phyloP scores from a whole-genome alignment of 208 protist species.

The Wallacemonas sp. region DNA sequence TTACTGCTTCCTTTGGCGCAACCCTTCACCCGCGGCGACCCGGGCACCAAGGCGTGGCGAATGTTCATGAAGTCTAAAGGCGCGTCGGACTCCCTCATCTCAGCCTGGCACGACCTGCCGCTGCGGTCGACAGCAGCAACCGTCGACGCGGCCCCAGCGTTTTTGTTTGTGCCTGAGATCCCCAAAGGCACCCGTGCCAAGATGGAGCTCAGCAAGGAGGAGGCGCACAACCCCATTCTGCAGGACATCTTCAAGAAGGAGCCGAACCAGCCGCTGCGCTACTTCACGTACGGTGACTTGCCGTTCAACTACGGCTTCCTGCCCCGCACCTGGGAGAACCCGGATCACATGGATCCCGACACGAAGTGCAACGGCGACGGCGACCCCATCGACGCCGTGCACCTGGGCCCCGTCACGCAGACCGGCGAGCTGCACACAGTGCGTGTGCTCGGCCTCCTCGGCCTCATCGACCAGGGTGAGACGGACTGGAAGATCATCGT shows the following conservation, averaged over 20 bases:
- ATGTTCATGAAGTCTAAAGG: slow-evolving; percentile 40
- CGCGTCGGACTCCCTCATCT: slow-evolving; percentile 18
- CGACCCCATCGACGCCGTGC: slow-evolving; percentile 91
- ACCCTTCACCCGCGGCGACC: slow-evolving; percentile 18
- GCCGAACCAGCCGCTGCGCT: slow-evolving; percentile 66
- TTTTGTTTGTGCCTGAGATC: slow-evolving; percentile 88
- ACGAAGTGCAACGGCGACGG: slow-evolving; percentile 81
- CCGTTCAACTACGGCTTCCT: slow-evolving; percentile 96
- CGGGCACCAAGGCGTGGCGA: slow-evolving; percentile 57
- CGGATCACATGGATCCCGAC: slow-evolving; percentile 31
- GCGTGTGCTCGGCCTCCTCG: slow-evolving; percentile 86
- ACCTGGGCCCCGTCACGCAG: slow-evolving; percentile 47
- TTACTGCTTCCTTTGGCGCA: slow-evolving; percentile 18
- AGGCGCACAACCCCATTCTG: slow-evolving; percentile 91
- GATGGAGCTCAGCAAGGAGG: slow-evolving; percentile 91
- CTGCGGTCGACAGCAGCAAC: slow-evolving; percentile 19
- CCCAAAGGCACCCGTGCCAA: slow-evolving; percentile 89
- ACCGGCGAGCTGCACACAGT: slow-evolving; percentile 58
- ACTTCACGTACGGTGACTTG: slow-evolving; percentile 84
- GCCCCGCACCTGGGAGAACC: slow-evolving; percentile 94
- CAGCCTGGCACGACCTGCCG: slow-evolving; percentile 79
- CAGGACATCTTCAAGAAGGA: slow-evolving; percentile 83
- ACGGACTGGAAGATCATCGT: slow-evolving; percentile 94
- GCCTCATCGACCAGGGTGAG: slow-evolving; percentile 91
- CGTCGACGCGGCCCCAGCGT: slow-evolving; percentile 22